Base-by-base conservation (phyloP, 768 basidiomycete species). In the Termitomyces sp. region DNA sequence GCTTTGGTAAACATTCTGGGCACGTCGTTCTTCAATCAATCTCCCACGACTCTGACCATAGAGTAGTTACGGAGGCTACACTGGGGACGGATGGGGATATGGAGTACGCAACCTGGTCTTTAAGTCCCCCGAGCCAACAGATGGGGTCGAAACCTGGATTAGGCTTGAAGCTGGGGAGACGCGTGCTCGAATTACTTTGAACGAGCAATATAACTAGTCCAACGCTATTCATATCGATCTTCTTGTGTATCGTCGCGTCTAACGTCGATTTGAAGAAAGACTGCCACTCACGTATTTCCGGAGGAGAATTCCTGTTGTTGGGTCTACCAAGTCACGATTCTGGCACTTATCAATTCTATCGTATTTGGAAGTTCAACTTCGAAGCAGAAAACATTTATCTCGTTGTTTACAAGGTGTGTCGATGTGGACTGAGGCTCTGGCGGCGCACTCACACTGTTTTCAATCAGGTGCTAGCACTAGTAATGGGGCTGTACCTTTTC, bases 1-100 rank as follows among this genome's bases (percentile, higher is more conserved):
- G 90, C 69, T 92, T 91, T 64, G 80, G 82, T 67, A 91, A 91
- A 69, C 90, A 91, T 68, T 87, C 88, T 1, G 90, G 89, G 85
- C 89, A 65, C 13, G 75, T 60, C 39, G 24, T 24, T 28, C 54
- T n/a, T 44, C 28, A 15, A 9, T 28, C 0, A 22, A 11, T 40
- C 5, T 32, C 2, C 11, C 18, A 42, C 11, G 18, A n/a, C 12
- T 39, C 24, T 55, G 39, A 55, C 16, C 24, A n/a, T 32, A 24
- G 16, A 42, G 15, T 16, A 89, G 87, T n/a, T 89, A 90, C 58
- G 89, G 89, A 7, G 88, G 88, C 0, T 86, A 89, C 66, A 76
- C 76, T 38, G 61, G 71, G 16, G 65, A 74, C 3, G 73, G 74
- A 6, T 90, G 89, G 89, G 86, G 83, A 0, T 78, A 82, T 54